Evolutionary conservation across 345 rosid genomes (phyloP), one percentile per base, ranked within the genome.

Genomic region (Sisymbrium irio): DNA sequence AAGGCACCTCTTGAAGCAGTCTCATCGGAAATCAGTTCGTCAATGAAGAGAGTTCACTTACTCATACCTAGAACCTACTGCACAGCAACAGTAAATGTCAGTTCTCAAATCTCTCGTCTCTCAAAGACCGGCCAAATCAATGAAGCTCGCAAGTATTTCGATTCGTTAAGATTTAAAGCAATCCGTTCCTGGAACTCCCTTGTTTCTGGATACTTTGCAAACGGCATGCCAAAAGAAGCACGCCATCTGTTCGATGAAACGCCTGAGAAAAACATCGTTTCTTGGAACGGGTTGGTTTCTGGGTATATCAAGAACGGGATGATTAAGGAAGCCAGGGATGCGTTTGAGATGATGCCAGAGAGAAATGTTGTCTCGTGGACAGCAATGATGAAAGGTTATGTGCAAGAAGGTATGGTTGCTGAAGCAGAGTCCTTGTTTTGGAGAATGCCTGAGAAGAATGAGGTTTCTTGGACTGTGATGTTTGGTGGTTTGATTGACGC

Each of bases 401-500:
- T 87, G 37, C 83, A 83, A 49, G 83, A 74, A 46, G 91, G 96
- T 62, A 80, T 81, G 87, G 69, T 83, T 9, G 17, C 27, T 46
- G 83, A 84, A 51, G 96, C 95, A 0, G 97, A 88, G 67, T 51
- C 39, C 0, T 73, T 92, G 67, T 92, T 92, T 77, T 83, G 86
- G 89, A 65, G 45, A 80, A 92, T 88, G 89, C 98, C 95, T 1
- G 90, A 80, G 79, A 88, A 57, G 85, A 89, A 88, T 79, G 87
- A 84, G 54, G 85, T 88, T 18, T 89, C 92, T 28, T 92, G 94
- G 96, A 89, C 92, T 36, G 94, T 89, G 64, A 92, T 92, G 90
- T 71, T 87, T 41, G 85, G 93, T 59, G 96, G 96, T 30, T 76
- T 92, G 72, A 78, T 86, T 65, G 86, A 78, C 18, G 84, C 79